Conservation (phyloP, 164 flowering plant species). For the Kalanchoe fedtschenkoi region DNA sequence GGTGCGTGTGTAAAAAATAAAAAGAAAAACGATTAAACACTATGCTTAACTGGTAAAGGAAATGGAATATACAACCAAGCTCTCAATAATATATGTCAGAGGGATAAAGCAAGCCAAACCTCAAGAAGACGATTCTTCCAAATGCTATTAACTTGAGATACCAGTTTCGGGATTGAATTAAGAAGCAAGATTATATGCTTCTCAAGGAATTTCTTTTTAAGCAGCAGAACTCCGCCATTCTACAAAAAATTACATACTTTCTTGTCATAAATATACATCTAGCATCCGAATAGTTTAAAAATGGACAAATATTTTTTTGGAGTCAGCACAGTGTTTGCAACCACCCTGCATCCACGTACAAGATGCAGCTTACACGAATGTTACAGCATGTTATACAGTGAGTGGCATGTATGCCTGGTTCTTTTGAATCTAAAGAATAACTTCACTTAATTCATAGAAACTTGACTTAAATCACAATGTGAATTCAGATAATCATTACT, state of each 20-base stretch:
- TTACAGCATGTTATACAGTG: too few species aligned
- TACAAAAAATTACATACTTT: conserved; percentile 16
- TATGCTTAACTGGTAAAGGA: too few species aligned
- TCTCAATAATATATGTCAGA: background rate
- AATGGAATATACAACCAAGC: background rate
- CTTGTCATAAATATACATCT: background rate
- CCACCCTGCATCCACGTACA: background rate
- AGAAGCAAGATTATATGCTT: conserved; percentile 44
- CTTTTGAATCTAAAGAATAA: too few species aligned
- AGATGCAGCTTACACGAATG: too few species aligned
- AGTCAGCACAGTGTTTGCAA: background rate
- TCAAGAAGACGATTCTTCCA: conserved; percentile 58
- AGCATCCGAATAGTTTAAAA: background rate
- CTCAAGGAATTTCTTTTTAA: conserved; percentile 28
- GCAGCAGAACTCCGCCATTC: conserved; percentile 16
- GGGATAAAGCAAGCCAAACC: conserved; percentile 26
- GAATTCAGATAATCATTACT: too few species aligned
- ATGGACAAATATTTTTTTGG: background rate
- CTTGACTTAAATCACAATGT: too few species aligned
- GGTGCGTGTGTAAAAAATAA: too few species aligned
- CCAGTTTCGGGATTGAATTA: conserved; percentile 55
- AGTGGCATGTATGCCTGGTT: too few species aligned
- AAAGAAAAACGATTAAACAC: too few species aligned
- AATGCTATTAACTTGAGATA: conserved; percentile 19
- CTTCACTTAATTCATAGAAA: too few species aligned